Base-by-base conservation (phyloP, 768 basidiomycete species). In the Bullera alba region DNA sequence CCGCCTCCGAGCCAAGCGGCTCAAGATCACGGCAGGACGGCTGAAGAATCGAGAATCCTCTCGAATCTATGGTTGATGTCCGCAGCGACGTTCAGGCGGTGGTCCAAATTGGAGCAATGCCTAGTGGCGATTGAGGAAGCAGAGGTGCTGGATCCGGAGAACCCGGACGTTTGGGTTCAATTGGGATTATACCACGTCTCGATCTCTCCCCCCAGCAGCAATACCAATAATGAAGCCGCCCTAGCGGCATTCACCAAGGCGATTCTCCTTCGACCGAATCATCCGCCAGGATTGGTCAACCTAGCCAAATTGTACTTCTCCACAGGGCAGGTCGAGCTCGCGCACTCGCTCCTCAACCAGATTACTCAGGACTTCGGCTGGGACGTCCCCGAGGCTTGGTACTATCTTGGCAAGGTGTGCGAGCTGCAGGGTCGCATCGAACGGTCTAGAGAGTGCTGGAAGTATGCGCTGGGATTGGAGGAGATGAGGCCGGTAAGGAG, bases 321-420 rank as follows among this genome's bases (percentile, higher is more conserved):
- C 14, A 65, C 67, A 65, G 77, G 75, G 56, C 79, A 83, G 62
- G 77, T 85, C 6, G 88, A 93, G 63, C 76, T 95, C 32, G 87
- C 87, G 0, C 88, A 86, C 3, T 84, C 85, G 2, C 74, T 92
- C 61, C 77, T 97, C 23, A 79, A 79, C 1, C 81, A 86, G 56
- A 65, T 90, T 42, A 87, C 89, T 0, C 80, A 81, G 34, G 87
- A 85, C 0, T 75, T 76, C 0, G 93, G 85, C 10, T 96, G 91
- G 90, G 85, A 95, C 68, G 79, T 86, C 1, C 81, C 91, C 0
- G 93, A 97, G 69, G 92, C 86, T 22, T 99, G 93, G 93, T 93
- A 85, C 71, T 86, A 83, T 69, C 78, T 97, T 14, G 87, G 83
- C 5, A 87, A 83, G 62, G 84, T 84, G 21, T 85, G 85, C 63